phyloP scores from a whole-genome alignment of 176 grass and related monocot species.

The Carex littledalei region DNA sequence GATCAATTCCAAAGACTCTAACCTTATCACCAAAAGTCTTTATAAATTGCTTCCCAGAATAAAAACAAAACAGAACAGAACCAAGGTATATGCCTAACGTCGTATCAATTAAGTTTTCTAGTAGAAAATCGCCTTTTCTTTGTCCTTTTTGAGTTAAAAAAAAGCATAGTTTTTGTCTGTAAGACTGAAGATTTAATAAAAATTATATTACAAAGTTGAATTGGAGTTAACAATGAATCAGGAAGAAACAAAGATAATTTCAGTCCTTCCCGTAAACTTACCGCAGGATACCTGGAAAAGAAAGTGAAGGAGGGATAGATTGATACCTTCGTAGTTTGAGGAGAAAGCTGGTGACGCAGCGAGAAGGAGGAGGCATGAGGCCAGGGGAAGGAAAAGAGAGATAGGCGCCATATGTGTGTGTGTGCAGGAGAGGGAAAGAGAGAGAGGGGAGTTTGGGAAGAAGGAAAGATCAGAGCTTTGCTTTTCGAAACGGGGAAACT shows the following conservation, averaged over 20 bases:
- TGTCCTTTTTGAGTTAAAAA: not conserved
- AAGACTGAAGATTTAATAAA: not conserved
- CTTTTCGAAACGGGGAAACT: not conserved
- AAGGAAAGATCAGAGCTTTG: not conserved
- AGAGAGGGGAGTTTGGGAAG: not conserved
- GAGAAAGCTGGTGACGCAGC: constrained; percentile 19
- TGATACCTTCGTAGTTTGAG: constrained; percentile 38
- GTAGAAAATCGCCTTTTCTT: not conserved
- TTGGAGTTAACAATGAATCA: not conserved
- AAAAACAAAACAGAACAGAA: not conserved
- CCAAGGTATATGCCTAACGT: not conserved
- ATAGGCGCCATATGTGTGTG: not conserved
- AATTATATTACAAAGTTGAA: not conserved
- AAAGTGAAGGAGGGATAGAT: not conserved
- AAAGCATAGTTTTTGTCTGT: not conserved
- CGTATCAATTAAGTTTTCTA: not conserved
- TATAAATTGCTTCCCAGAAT: not conserved
- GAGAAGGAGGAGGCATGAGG: constrained; percentile 19
- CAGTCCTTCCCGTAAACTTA: not conserved
- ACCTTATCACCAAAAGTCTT: not conserved
- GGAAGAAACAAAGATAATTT: not conserved
- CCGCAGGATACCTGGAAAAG: not conserved
- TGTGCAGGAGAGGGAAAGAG: not conserved
- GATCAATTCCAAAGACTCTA: not conserved
- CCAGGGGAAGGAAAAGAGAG: not conserved